Base-by-base conservation (phyloP, 177 flowering plant genomes). In the Vitis hybrid region DNA sequence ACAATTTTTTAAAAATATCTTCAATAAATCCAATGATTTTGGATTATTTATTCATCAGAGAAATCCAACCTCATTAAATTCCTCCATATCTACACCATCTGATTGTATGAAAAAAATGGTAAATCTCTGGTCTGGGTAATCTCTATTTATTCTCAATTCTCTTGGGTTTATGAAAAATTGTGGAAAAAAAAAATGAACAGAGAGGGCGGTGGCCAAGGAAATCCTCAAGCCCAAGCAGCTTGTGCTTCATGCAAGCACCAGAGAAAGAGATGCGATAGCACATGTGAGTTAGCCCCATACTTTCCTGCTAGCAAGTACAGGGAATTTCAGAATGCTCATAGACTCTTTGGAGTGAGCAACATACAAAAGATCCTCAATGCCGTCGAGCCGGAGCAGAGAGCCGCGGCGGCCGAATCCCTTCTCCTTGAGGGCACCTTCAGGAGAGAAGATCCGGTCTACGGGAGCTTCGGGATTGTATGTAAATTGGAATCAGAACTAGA, bases 371-470 rank as follows among this genome's bases (percentile, higher is more conserved):
- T 68, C 19, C 24, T 68, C 19, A 59, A 51, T n/a, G 14, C 13
- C 2, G 56, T 64, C 19, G 51, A 74, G 49, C 76, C 72, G 2
- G 27, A 56, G 1, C 52, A 57, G 48, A 74, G 56, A 12, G 7
- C 64, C 4, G 52, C 8, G 15, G 59, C 68, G 14, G 64, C 69
- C 7, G 60, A 69, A 2, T 19, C 70, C 1, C 52, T 74, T 7
- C 48, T 74, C 15, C 4, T 12, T 3, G 66, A 74, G 40, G 77
- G 61, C 11, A 74, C 35, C 1, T 56, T 54, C 8, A 59, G 73
- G 51, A 21, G 13, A 3, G 21, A 15, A 13, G 69, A 69, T 57
- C 77, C 77, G 2, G 68, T 74, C 0, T 21, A 57, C 18, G 76
- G 76, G 1, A 68, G 68, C 40, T 52, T 62, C 7, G 64, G 72